These are phyloP conservation scores for Colletotrichum sp. DNA, from an alignment of 2,329 filamentous ascomycete genomes.

Conservation along the genomic window DNA sequence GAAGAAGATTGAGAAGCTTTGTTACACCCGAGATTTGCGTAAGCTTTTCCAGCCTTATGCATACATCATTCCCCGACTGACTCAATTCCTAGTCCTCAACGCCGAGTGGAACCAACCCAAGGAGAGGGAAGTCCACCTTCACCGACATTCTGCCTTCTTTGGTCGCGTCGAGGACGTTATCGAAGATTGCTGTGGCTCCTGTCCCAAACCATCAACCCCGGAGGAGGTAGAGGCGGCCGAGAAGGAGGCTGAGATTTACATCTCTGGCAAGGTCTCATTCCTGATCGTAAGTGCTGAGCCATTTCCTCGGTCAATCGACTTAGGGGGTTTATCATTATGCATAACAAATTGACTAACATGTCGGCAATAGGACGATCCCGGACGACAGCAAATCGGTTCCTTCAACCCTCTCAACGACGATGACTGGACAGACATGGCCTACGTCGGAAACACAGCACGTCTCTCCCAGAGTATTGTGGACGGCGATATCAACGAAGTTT, in stretches of 20 bases:
- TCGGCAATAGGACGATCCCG: slow-evolving; percentile 69
- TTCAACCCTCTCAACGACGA: slow-evolving; percentile 84
- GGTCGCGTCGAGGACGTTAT: slow-evolving; percentile 77
- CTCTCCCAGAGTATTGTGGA: slow-evolving; percentile 85
- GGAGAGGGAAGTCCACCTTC: slow-evolving; percentile 77
- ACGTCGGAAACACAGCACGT: slow-evolving; percentile 77
- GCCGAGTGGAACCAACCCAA: slow-evolving; percentile 85
- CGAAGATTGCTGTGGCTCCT: slow-evolving; percentile 81
- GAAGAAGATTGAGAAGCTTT: slow-evolving; percentile 79
- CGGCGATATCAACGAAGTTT: slow-evolving; percentile 71
- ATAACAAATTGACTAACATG: not conserved
- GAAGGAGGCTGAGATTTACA: slow-evolving; percentile 76
- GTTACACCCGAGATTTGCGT: slow-evolving; percentile 79
- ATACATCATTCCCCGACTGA: not conserved
- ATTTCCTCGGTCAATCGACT: not conserved
- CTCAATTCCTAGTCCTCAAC: slow-evolving; percentile 63
- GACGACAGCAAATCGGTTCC: slow-evolving; percentile 71
- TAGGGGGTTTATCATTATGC: not conserved
- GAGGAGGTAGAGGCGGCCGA: slow-evolving; percentile 75
- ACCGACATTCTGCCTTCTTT: slow-evolving; percentile 87
- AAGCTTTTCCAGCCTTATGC: slow-evolving; percentile 19
- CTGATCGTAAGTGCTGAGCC: slow-evolving; percentile 51
- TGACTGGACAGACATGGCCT: slow-evolving; percentile 93
- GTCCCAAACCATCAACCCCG: slow-evolving; percentile 70
- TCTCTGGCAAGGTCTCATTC: slow-evolving; percentile 76